These are phyloP conservation scores for Diaporthe sp. DNA, from an alignment of 2,329 filamentous ascomycete genomes.

Conservation along the genomic window DNA sequence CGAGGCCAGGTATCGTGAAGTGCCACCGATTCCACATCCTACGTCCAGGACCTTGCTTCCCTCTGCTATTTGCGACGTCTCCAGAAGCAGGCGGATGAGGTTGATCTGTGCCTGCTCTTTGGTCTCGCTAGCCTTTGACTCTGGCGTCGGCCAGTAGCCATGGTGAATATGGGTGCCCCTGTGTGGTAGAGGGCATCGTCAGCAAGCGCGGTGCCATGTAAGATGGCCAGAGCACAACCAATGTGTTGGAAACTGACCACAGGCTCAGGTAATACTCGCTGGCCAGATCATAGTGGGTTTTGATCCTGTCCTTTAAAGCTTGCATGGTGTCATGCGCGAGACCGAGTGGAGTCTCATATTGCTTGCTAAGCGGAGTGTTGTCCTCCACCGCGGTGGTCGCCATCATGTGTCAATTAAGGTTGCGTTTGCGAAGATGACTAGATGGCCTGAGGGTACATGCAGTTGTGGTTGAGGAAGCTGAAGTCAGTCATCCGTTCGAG, in stretches of 20 bases:
- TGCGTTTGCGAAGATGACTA: background rate
- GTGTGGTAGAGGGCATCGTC: constrained; percentile 7
- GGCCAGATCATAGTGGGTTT: constrained; percentile 71
- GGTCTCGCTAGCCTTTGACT: constrained; percentile 60
- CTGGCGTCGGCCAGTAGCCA: constrained; percentile 66
- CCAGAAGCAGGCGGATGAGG: constrained; percentile 67
- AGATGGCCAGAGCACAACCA: background rate
- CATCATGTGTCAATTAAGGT: constrained; percentile 18
- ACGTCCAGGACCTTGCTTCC: constrained; percentile 66
- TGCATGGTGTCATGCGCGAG: constrained; percentile 60
- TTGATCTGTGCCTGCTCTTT: constrained; percentile 71
- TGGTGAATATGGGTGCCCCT: constrained; percentile 76
- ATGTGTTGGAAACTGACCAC: constrained; percentile 55
- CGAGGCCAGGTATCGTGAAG: constrained; percentile 66
- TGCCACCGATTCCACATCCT: constrained; percentile 72
- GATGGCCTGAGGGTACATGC: background rate
- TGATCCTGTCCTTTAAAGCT: constrained; percentile 68
- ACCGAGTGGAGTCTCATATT: constrained; percentile 60
- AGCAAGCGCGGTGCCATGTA: background rate
- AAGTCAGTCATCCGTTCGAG: background rate
- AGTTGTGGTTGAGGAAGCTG: background rate
- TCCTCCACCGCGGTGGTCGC: constrained; percentile 40
- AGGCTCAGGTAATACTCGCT: constrained; percentile 73
- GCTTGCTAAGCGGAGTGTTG: constrained; percentile 54
- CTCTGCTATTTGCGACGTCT: constrained; percentile 55